phyloP scores from a whole-genome alignment of 805 yeast genomes.

The Candida sphagnicola region DNA sequence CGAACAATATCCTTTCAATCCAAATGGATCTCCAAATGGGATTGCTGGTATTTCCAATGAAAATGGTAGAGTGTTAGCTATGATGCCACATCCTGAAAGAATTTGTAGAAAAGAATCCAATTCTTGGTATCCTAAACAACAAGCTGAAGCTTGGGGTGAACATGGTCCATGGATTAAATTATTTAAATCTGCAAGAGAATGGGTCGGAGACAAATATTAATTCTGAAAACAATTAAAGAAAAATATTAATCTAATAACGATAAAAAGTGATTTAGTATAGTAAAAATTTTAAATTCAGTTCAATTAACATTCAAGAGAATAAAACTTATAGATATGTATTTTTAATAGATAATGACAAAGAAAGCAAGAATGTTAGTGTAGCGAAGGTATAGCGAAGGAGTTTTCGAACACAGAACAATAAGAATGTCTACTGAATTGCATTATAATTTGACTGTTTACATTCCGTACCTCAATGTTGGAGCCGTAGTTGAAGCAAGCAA shows the following conservation, averaged over 20 bases:
- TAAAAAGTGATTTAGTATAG: too few species aligned
- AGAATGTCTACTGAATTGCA: too few species aligned
- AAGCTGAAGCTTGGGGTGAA: constrained; percentile 65
- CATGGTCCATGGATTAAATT: constrained; percentile 95
- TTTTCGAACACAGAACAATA: too few species aligned
- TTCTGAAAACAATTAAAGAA: neutral
- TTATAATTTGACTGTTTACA: too few species aligned
- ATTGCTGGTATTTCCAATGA: constrained; percentile 88
- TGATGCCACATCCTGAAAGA: constrained; percentile 99
- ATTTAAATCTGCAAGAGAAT: constrained; percentile 87
- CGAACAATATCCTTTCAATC: constrained; percentile 85
- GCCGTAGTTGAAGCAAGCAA: too few species aligned
- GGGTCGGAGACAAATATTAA: constrained; percentile 59
- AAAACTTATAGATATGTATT: neutral
- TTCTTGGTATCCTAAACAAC: constrained; percentile 76
- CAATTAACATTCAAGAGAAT: neutral
- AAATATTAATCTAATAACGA: constrained; percentile 6
- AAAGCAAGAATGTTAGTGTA: neutral
- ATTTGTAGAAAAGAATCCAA: constrained; percentile 82
- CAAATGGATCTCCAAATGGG: constrained; percentile 93
- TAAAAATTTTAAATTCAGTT: neutral
- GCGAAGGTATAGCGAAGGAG: neutral
- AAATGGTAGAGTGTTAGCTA: constrained; percentile 91
- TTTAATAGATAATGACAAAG: neutral
- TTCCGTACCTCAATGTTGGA: too few species aligned